Evolutionary conservation across 495 filamentous ascomycete genomes (phyloP).

Genomic region (Melanomma pulvis-pyrius): DNA sequence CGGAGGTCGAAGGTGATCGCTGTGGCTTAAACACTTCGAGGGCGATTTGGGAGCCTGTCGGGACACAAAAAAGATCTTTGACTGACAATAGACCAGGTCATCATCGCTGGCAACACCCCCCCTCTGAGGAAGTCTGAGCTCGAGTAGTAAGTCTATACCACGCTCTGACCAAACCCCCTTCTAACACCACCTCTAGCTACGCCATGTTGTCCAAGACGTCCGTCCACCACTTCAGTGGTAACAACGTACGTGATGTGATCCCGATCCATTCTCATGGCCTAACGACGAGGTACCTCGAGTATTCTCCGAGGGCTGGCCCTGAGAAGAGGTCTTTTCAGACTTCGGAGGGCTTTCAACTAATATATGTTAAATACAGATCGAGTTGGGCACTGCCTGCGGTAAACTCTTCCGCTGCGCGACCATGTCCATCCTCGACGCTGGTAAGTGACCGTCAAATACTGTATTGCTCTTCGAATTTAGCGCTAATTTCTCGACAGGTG

Average conservation of each 20-base stretch:
- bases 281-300: slow-evolving; percentile 32
- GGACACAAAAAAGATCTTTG: too few relatives aligned
- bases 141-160: slow-evolving; percentile 60
- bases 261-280: slow-evolving; percentile 37
- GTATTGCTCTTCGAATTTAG: too few relatives aligned
- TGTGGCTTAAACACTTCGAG: neutral
- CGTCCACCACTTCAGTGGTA: slow-evolving; percentile 94
- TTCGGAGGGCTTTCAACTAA: slow-evolving; percentile 79
- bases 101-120: slow-evolving; percentile 92
- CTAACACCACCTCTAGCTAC: slow-evolving; percentile 52
- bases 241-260: slow-evolving; percentile 77
- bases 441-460: slow-evolving; percentile 5
- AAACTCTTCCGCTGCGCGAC: slow-evolving; percentile 89
- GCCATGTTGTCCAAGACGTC: slow-evolving; percentile 60
- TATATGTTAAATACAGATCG: slow-evolving; percentile 65
- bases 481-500: slow-evolving; percentile 52
- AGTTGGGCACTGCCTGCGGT: slow-evolving; percentile 91
- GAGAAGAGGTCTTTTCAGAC: slow-evolving; percentile 76
- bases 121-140: slow-evolving; percentile 94
- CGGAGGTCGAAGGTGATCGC: too few relatives aligned
- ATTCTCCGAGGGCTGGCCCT: slow-evolving; percentile 56
- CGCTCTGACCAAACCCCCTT: too few relatives aligned
- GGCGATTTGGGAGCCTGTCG: neutral
- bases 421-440: slow-evolving; percentile 93
- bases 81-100: slow-evolving; percentile 8